These are phyloP conservation scores for Uronychia setigera DNA, from an alignment of 73 alveolate genomes.

Conservation along the genomic window DNA sequence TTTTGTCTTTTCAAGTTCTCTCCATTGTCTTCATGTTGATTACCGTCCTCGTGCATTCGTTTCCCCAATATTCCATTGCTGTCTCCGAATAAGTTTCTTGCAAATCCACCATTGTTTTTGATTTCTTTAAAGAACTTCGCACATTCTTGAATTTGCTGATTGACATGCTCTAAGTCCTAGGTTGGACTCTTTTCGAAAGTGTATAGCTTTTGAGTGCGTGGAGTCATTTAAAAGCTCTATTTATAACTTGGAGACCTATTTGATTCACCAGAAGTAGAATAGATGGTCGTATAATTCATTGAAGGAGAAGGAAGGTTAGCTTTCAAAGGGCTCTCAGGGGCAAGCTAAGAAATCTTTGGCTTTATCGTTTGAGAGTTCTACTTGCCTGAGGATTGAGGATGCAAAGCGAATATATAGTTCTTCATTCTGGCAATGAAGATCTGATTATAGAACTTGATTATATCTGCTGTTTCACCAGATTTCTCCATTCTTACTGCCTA, in stretches of 20 bases:
- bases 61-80: too few relatives aligned
- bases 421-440: slow-evolving; percentile 56
- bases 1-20: too few relatives aligned
- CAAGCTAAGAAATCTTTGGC: slow-evolving; percentile 55
- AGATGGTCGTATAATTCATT: slow-evolving; percentile 45
- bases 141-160: slow-evolving; percentile 10
- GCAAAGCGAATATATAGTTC: slow-evolving; percentile 41
- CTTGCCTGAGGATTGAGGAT: slow-evolving; percentile 20
- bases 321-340: slow-evolving; percentile 66
- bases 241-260: slow-evolving; percentile 23
- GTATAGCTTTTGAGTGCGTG: slow-evolving; percentile 51
- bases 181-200: slow-evolving; percentile 68
- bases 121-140: too few relatives aligned
- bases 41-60: too few relatives aligned
- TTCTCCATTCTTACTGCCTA: slow-evolving; percentile 13
- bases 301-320: slow-evolving; percentile 51
- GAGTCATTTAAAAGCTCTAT: slow-evolving; percentile 63
- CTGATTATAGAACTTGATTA: slow-evolving; percentile 64
- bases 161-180: slow-evolving; percentile 31
- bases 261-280: slow-evolving; percentile 27
- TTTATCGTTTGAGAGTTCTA: slow-evolving; percentile 34
- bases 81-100: too few relatives aligned
- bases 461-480: slow-evolving; percentile 7
- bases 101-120: too few relatives aligned
- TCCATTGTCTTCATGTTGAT: too few relatives aligned